These are phyloP conservation scores for Phlyctochytrium bullatum DNA, from an alignment of 192 early-diverging fungal genomes.

Conservation along the genomic window DNA sequence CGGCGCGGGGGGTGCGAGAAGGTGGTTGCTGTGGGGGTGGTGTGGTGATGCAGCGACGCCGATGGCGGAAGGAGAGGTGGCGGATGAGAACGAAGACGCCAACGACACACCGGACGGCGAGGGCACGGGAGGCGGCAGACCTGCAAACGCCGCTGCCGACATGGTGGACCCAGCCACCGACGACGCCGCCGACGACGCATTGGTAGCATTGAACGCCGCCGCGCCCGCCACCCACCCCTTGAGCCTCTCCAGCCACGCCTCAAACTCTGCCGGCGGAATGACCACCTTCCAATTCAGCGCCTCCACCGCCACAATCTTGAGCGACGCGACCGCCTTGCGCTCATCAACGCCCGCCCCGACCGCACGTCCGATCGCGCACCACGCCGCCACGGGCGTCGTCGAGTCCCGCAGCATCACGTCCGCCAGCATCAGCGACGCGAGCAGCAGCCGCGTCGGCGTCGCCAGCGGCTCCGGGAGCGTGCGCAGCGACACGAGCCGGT, in stretches of 20 bases:
- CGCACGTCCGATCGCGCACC: neutral
- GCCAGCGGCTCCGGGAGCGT: neutral
- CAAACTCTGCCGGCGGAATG: neutral
- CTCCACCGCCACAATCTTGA: neutral
- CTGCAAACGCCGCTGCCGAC: constrained; percentile 3
- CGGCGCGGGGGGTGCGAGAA: no score
- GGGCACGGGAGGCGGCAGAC: neutral
- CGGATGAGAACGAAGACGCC: neutral
- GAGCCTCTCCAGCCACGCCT: neutral
- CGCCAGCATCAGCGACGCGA: neutral
- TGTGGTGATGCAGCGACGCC: neutral
- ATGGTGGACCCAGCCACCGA: neutral
- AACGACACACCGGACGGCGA: neutral
- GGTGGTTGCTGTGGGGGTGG: constrained; percentile 1
- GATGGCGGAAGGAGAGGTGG: neutral
- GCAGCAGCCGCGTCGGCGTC: neutral
- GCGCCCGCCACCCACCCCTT: neutral
- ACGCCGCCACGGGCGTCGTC: neutral
- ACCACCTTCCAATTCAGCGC: neutral
- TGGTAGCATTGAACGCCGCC: no score
- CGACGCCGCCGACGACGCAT: no score
- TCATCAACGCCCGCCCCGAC: neutral
- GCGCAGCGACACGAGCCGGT: neutral
- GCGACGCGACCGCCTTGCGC: neutral
- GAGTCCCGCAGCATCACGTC: neutral